A percentile compares a stretch with the other conserved stretches of the same genome.
These are phyloP conservation scores for Penicillium silybi DNA, from an alignment of 495 filamentous ascomycete genomes.

Conservation along the genomic window DNA sequence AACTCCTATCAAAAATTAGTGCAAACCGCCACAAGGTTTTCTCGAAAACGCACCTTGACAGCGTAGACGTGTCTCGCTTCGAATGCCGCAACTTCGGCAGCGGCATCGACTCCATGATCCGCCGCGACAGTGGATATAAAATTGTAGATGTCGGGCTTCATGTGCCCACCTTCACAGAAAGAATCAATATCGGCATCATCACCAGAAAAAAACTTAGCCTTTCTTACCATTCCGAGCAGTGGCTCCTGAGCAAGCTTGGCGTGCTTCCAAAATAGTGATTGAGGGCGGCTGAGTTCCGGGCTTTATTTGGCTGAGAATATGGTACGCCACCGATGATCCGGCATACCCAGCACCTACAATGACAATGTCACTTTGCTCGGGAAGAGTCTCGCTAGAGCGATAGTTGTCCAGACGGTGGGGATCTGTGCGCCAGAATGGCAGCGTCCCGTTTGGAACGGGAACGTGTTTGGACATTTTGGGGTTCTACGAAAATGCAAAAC, in stretches of 20 bases:
- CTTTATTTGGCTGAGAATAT: constrained; percentile 47
- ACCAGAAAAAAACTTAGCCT: not conserved
- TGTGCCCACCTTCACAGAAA: constrained; percentile 31
- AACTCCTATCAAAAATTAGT: constrained; percentile 3
- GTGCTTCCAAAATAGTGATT: constrained; percentile 73
- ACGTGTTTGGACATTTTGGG: constrained; percentile 7
- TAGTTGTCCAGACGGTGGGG: constrained; percentile 51
- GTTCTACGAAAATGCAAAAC: not conserved
- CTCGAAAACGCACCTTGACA: constrained; percentile 8
- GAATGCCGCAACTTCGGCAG: constrained; percentile 31
- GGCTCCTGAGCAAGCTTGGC: constrained; percentile 78
- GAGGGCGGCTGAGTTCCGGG: constrained; percentile 27
- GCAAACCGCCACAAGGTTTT: too few relatives aligned
- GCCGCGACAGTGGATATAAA: constrained; percentile 17
- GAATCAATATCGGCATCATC: not conserved
- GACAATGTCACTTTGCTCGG: constrained; percentile 58
- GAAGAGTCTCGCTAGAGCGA: constrained; percentile 61
- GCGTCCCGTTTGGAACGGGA: constrained; percentile 49
- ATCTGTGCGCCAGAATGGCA: constrained; percentile 72
- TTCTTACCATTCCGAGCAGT: constrained; percentile 57
- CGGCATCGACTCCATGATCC: constrained; percentile 30
- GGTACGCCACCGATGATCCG: constrained; percentile 61
- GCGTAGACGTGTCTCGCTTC: constrained; percentile 27
- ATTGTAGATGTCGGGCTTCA: constrained; percentile 36
- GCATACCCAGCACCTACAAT: constrained; percentile 73